Conservation (phyloP, 345 rosid species). For the Excoecaria cochinchinensis region DNA sequence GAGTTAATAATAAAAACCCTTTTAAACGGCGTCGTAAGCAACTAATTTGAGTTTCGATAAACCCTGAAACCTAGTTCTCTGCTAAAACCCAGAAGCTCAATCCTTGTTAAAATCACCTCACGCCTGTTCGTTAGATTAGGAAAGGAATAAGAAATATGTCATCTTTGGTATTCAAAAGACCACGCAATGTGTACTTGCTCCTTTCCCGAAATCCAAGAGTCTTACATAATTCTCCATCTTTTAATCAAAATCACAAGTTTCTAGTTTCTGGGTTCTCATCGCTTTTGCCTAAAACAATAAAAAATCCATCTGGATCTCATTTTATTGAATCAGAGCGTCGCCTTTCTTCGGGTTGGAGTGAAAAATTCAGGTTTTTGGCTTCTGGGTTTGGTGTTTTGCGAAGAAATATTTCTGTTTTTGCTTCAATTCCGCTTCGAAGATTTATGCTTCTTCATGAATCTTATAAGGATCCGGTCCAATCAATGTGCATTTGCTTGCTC, state of each 20-base stretch:
- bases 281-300: constrained; percentile 23
- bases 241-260: constrained; percentile 10
- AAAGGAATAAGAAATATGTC: constrained; percentile 16
- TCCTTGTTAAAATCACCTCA: background rate
- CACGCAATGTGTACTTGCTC: background rate
- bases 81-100: constrained; percentile 10
- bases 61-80: background rate
- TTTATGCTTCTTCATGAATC: constrained; percentile 17
- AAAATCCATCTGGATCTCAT: constrained; percentile 8
- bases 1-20: too few relatives aligned
- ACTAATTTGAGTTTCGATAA: background rate
- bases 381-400: constrained; percentile 16
- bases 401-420: constrained; percentile 15
- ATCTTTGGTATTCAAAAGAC: constrained; percentile 20
- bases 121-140: background rate
- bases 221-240: background rate
- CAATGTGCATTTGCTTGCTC: constrained; percentile 28
- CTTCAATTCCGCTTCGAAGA: constrained; percentile 9
- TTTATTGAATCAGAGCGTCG: constrained; percentile 1
- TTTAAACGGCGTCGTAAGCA: background rate
- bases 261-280: constrained; percentile 31
- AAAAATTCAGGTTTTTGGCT: constrained; percentile 21
- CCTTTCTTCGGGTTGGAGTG: constrained; percentile 16
- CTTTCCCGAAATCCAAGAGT: background rate
- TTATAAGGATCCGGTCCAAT: background rate